These are phyloP conservation scores for Chaetomiaceae sp. DNA, from an alignment of 2,329 filamentous ascomycete genomes.

Conservation along the genomic window DNA sequence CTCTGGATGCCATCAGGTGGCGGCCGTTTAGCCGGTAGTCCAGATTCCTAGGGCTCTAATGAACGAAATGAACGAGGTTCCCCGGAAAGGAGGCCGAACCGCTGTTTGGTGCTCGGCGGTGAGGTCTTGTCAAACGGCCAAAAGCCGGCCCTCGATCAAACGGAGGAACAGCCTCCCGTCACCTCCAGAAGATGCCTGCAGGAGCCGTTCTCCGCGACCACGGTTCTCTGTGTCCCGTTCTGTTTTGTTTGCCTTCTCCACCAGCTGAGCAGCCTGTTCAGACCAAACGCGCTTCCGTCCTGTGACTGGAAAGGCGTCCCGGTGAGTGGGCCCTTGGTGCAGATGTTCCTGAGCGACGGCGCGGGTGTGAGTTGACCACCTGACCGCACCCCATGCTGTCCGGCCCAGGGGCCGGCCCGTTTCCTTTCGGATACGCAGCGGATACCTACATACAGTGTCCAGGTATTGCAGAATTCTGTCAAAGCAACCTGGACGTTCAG, in stretches of 20 bases:
- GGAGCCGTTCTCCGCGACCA: no score
- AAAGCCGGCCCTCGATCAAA: no score
- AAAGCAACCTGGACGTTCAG: no score
- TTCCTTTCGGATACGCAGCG: neutral
- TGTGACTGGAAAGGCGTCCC: no score
- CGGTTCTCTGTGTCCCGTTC: no score
- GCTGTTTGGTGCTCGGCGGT: conserved; percentile 4
- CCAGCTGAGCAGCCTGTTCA: no score
- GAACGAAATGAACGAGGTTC: neutral
- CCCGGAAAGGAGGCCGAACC: neutral
- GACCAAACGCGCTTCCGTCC: neutral
- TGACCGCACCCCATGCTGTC: conserved; percentile 17
- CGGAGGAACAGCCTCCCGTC: no score
- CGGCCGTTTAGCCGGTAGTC: conserved; percentile 1
- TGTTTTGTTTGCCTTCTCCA: no score
- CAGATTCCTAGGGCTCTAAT: neutral
- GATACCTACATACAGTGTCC: neutral
- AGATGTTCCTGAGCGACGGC: conserved; percentile 17
- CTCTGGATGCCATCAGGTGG: conserved; percentile 4
- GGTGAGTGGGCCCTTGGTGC: conserved; percentile 1
- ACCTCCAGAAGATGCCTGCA: no score
- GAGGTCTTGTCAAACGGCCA: no score
- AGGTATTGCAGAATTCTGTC: no score
- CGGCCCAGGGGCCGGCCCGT: neutral
- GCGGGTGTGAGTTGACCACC: conserved; percentile 12